phyloP scores from a whole-genome alignment of 371 early-diverging fungal genomes.

The Fennellomyces sp. region DNA sequence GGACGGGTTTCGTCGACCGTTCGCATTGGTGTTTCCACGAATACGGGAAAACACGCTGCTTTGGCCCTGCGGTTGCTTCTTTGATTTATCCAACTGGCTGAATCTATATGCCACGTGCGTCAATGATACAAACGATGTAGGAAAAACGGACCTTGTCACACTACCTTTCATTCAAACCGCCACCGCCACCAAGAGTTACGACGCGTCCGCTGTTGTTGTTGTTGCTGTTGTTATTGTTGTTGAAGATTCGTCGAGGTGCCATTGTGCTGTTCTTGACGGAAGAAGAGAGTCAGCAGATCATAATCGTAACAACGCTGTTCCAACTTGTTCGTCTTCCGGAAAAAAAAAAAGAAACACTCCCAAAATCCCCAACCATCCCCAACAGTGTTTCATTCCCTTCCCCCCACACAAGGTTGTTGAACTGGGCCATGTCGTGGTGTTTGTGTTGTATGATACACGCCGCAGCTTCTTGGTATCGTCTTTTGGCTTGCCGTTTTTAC shows the following conservation, averaged over 20 bases:
- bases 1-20: constrained; percentile 8
- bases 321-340: constrained; percentile 13
- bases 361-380: neutral
- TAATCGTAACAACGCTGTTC: constrained; percentile 5
- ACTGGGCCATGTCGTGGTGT: no score
- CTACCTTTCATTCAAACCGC: constrained; percentile 53
- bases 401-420: no score
- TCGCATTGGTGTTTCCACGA: constrained; percentile 19
- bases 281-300: constrained; percentile 16
- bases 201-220: constrained; percentile 10
- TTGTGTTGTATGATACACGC: no score
- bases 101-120: constrained; percentile 12
- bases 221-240: neutral
- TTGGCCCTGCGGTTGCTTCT: neutral
- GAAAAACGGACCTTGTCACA: neutral
- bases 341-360: constrained; percentile 1
- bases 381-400: no score
- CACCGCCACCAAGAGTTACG: constrained; percentile 20
- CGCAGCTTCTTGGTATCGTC: no score
- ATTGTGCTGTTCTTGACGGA: constrained; percentile 3
- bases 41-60: constrained; percentile 42
- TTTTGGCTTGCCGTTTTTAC: neutral
- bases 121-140: neutral
- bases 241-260: constrained; percentile 21
- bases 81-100: constrained; percentile 25